Percentiles rank a stretch among this genome's conserved stretches.
These are phyloP conservation scores for Angomonas deanei DNA, from an alignment of 208 protist genomes.

Conservation along the genomic window DNA sequence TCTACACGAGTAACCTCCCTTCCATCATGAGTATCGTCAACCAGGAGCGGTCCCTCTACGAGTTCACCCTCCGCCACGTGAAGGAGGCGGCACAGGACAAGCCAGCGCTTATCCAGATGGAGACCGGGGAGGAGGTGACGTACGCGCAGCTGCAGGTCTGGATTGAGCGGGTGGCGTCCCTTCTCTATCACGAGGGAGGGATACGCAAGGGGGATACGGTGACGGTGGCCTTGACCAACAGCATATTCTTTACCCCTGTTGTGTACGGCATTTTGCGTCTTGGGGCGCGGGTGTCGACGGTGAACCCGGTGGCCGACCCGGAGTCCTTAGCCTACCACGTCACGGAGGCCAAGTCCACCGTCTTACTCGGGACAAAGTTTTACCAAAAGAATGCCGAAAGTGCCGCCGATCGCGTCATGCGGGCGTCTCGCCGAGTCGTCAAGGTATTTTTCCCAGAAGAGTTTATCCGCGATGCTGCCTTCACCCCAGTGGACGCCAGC, in stretches of 20 bases:
- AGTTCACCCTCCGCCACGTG: conserved; percentile 8
- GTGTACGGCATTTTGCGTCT: conserved; percentile 23
- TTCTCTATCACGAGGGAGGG: conserved; percentile 25
- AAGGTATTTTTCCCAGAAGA: neutral
- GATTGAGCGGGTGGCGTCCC: conserved; percentile 15
- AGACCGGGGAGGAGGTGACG: conserved; percentile 21
- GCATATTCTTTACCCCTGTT: conserved; percentile 15
- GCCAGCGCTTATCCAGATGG: conserved; percentile 19
- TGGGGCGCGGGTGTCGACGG: conserved; percentile 22
- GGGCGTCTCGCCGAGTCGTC: neutral
- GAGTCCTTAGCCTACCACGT: conserved; percentile 17
- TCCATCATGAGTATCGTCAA: conserved; percentile 13
- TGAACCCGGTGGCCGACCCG: conserved; percentile 15
- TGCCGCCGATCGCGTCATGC: neutral
- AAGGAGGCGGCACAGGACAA: neutral
- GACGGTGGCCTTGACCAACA: neutral
- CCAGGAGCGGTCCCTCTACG: conserved; percentile 18
- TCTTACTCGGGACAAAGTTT: conserved; percentile 14
- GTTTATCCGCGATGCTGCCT: too few relatives aligned
- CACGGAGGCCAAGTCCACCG: conserved; percentile 13
- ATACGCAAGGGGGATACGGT: conserved; percentile 1
- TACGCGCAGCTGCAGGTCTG: conserved; percentile 19
- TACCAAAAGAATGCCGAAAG: conserved; percentile 2
- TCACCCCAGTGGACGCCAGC: too few relatives aligned
- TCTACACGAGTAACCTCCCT: conserved; percentile 13